A percentile compares a stretch with the other conserved stretches of the same genome.
Evolutionary conservation across 768 basidiomycete species (phyloP).

Genomic region (Psilocybe subaeruginosa): DNA sequence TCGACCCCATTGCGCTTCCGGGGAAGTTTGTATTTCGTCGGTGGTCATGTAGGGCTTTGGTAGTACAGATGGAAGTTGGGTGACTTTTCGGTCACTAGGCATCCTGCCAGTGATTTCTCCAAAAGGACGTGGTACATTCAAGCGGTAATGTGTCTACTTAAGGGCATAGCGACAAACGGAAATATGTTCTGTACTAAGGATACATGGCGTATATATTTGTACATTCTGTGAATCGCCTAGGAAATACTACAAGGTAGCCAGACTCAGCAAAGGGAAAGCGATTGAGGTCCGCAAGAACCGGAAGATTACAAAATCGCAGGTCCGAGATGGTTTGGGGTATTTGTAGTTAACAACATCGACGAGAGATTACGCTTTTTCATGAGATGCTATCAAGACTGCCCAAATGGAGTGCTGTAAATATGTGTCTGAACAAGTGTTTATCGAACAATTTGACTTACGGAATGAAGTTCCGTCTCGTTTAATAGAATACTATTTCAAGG

Average conservation of each 20-base stretch:
- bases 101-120: constrained; percentile 20
- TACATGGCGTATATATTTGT: background rate
- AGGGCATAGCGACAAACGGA: constrained; percentile 1
- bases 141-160: constrained; percentile 8
- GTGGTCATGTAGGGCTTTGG: constrained; percentile 24
- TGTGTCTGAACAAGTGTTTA: constrained; percentile 7
- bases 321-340: background rate
- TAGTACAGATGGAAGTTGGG: constrained; percentile 18
- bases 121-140: constrained; percentile 25
- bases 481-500: constrained; percentile 41
- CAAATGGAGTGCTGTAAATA: constrained; percentile 5
- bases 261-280: background rate
- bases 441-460: constrained; percentile 32
- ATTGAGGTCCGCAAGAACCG: background rate
- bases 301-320: background rate
- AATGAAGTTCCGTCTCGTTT: constrained; percentile 47
- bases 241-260: background rate
- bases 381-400: constrained; percentile 19
- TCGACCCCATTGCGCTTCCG: constrained; percentile 48
- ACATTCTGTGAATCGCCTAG: background rate
- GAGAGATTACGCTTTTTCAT: background rate
- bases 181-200: background rate
- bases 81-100: constrained; percentile 16
- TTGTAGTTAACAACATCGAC: background rate
- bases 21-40: constrained; percentile 24